Percentiles rank a stretch among this genome's conserved stretches.
phyloP scores from a whole-genome alignment of 2,329 filamentous ascomycete species.

The Teratosphaeria nubilosa region DNA sequence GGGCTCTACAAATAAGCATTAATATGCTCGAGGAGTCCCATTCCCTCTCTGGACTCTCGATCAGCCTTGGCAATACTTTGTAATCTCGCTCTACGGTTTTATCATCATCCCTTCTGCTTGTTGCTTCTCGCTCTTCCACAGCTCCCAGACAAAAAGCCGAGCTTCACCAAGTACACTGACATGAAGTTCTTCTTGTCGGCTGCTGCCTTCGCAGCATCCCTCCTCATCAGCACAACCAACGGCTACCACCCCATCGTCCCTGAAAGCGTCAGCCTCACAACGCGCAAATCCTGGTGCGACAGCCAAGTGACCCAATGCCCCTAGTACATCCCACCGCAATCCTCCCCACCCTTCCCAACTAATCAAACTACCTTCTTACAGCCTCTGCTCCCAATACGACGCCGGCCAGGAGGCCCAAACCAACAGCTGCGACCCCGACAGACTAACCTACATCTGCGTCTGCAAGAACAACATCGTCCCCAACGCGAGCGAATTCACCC shows the following conservation, averaged over 20 bases:
- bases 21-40: too few relatives aligned
- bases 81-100: too few relatives aligned
- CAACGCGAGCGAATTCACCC: slow-evolving; percentile 65
- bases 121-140: not conserved
- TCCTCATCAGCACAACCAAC: slow-evolving; percentile 41
- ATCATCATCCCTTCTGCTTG: too few relatives aligned
- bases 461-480: slow-evolving; percentile 57
- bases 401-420: slow-evolving; percentile 32
- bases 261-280: slow-evolving; percentile 41
- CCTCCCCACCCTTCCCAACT: slow-evolving; percentile 1
- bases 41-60: too few relatives aligned
- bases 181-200: slow-evolving; percentile 41
- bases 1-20: too few relatives aligned
- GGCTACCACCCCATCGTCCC: slow-evolving; percentile 53
- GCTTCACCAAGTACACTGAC: slow-evolving; percentile 10
- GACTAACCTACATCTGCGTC: slow-evolving; percentile 60
- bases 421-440: slow-evolving; percentile 55
- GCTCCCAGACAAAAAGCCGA: not conserved
- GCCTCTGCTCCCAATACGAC: slow-evolving; percentile 56
- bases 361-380: not conserved
- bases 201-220: slow-evolving; percentile 27
- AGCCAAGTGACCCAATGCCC: slow-evolving; percentile 51
- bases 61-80: too few relatives aligned
- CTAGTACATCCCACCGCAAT: not conserved
- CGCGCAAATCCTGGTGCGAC: slow-evolving; percentile 48